phyloP scores from a whole-genome alignment of 2,329 filamentous ascomycete genomes.

The Xylariaceae sp. region DNA sequence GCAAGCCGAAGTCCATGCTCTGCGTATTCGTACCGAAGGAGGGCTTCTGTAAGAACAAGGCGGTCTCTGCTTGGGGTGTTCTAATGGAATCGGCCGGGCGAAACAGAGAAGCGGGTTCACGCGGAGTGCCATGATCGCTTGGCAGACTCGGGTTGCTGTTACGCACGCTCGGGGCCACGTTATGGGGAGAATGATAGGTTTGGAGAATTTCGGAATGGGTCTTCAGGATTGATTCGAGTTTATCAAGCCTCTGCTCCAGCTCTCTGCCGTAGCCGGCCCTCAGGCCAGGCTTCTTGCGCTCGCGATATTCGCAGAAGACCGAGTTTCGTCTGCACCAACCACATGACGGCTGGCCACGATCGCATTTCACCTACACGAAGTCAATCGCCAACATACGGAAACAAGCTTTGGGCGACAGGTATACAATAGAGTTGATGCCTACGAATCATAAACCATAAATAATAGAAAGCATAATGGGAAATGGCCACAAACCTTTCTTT shows the following conservation, averaged over 20 bases:
- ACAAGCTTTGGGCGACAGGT: not conserved
- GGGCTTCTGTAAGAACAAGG: conserved; percentile 64
- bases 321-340: conserved; percentile 69
- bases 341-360: conserved; percentile 73
- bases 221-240: conserved; percentile 67
- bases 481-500: conserved; percentile 65
- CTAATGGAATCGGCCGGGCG: conserved; percentile 52
- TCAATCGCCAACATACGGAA: conserved; percentile 7
- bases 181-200: conserved; percentile 44
- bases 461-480: not conserved
- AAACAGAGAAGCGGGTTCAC: conserved; percentile 52
- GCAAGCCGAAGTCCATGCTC: conserved; percentile 53
- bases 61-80: conserved; percentile 60
- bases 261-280: conserved; percentile 72
- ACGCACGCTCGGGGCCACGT: conserved; percentile 46
- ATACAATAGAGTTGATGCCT: not conserved
- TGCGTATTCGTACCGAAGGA: conserved; percentile 52
- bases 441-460: not conserved
- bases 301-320: conserved; percentile 67
- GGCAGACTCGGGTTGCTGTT: conserved; percentile 54
- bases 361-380: conserved; percentile 66
- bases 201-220: conserved; percentile 70
- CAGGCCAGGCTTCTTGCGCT: conserved; percentile 68
- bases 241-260: conserved; percentile 71
- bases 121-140: conserved; percentile 60